Percentiles rank a stretch among this genome's conserved stretches.
Conservation (phyloP, 306 rosid genomes). For the Fragaria nilgerrensis region DNA sequence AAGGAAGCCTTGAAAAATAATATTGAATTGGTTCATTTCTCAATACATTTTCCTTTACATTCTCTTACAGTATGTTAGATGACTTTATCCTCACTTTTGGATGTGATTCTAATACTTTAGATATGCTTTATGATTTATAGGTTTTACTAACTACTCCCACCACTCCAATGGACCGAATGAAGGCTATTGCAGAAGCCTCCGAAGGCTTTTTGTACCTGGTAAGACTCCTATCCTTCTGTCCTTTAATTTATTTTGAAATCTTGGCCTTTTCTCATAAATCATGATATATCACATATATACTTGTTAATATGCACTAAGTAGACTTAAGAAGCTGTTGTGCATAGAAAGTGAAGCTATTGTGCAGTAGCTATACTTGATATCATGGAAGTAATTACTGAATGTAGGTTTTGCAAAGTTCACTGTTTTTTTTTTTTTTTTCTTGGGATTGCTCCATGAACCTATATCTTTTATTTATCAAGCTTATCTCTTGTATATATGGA, state of each 20-base stretch:
- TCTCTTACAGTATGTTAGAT: not conserved
- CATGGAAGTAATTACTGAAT: not conserved
- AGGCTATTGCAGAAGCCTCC: conserved; percentile 75
- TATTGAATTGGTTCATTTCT: conserved; percentile 71
- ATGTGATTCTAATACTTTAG: not conserved
- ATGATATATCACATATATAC: not conserved
- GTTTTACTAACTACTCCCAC: conserved; percentile 92
- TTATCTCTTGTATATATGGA: not conserved
- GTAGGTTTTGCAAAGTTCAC: not conserved
- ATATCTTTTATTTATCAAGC: not conserved
- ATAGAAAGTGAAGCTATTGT: conserved; percentile 21
- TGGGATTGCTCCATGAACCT: not conserved
- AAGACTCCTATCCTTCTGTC: conserved; percentile 27
- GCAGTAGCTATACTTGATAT: not conserved
- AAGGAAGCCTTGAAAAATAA: conserved; percentile 67
- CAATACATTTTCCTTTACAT: conserved; percentile 1
- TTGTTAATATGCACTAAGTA: not conserved
- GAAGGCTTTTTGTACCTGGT: conserved; percentile 89
- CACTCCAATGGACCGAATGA: conserved; percentile 74
- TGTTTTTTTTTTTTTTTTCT: not conserved
- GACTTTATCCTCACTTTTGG: not conserved
- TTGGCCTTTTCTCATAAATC: not conserved
- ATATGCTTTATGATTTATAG: conserved; percentile 39
- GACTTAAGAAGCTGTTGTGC: conserved; percentile 2
- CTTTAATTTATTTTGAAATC: not conserved